Evolutionary conservation across 768 basidiomycete species (phyloP).

Genomic region (Rhodocollybia butyracea): DNA sequence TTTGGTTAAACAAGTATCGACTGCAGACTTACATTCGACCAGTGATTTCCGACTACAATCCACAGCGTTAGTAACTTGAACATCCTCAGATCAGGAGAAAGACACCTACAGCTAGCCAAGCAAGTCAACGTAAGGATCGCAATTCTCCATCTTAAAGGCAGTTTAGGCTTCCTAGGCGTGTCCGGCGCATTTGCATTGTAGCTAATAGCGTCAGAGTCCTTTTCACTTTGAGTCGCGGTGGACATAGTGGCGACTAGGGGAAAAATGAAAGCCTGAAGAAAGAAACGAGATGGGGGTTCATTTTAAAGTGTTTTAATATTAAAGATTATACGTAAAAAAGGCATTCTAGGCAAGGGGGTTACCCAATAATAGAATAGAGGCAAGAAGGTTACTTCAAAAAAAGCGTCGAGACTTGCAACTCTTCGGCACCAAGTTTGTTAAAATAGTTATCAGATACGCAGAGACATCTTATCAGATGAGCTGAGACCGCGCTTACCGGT

Average conservation of each 20-base stretch:
- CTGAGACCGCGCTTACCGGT: not conserved
- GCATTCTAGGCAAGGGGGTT: too few species aligned
- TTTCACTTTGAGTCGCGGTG: too few species aligned
- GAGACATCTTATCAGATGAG: not conserved
- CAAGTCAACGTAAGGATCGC: constrained; percentile 34
- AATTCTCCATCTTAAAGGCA: constrained; percentile 33
- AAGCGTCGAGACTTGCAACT: too few species aligned
- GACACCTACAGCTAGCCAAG: constrained; percentile 34
- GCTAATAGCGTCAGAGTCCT: too few species aligned
- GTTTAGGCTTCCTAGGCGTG: constrained; percentile 19
- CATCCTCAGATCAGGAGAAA: not conserved
- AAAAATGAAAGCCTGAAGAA: too few species aligned
- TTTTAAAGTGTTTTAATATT: not conserved
- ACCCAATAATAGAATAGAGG: too few species aligned
- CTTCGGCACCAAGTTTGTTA: too few species aligned
- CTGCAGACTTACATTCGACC: constrained; percentile 32
- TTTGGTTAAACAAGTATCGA: not conserved
- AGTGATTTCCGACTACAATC: constrained; percentile 36
- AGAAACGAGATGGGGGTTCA: too few species aligned
- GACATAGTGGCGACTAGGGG: not conserved
- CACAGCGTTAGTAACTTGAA: not conserved
- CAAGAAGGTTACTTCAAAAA: not conserved
- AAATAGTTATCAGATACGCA: constrained; percentile 1
- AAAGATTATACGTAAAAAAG: not conserved
- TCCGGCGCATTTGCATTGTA: too few species aligned